phyloP scores from a whole-genome alignment of 1,139 yeast genomes.

The Sugiyamaella pinicola region DNA sequence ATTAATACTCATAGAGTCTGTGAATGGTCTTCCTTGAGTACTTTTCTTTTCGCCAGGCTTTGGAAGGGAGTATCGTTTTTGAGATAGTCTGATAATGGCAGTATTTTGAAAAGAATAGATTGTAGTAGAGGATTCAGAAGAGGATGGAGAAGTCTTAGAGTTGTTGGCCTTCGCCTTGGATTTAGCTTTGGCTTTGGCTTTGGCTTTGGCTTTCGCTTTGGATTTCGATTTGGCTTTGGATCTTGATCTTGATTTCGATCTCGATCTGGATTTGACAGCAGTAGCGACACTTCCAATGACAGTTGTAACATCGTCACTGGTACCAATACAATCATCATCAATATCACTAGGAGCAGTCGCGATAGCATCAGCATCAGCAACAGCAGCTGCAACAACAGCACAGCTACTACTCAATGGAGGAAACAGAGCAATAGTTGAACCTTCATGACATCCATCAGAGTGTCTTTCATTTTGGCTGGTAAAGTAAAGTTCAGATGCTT shows the following conservation, averaged over 20 bases:
- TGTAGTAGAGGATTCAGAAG: background rate
- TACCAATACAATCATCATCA: background rate
- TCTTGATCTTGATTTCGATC: background rate
- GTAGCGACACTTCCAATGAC: background rate
- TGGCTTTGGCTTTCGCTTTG: background rate
- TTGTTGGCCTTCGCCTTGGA: background rate
- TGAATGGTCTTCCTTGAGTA: constrained; percentile 28
- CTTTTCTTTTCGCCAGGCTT: constrained; percentile 12
- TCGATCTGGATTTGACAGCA: background rate
- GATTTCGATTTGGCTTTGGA: too few relatives aligned
- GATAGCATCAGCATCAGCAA: too few relatives aligned
- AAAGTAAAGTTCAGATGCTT: background rate
- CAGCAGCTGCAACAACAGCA: too few relatives aligned
- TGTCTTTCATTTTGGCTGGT: too few relatives aligned
- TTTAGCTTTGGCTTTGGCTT: constrained; percentile 1
- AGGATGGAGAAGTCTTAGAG: background rate
- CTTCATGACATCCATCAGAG: too few relatives aligned
- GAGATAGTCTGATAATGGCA: constrained; percentile 14
- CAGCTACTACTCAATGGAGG: constrained; percentile 3
- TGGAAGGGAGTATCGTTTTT: constrained; percentile 17
- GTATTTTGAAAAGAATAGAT: too few relatives aligned
- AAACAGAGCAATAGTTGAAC: background rate
- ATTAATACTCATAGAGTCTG: constrained; percentile 26
- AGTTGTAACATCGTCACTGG: background rate
- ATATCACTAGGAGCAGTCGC: background rate